phyloP scores from a whole-genome alignment of 176 grass and related monocot genomes.

The Aegilops longissima region DNA sequence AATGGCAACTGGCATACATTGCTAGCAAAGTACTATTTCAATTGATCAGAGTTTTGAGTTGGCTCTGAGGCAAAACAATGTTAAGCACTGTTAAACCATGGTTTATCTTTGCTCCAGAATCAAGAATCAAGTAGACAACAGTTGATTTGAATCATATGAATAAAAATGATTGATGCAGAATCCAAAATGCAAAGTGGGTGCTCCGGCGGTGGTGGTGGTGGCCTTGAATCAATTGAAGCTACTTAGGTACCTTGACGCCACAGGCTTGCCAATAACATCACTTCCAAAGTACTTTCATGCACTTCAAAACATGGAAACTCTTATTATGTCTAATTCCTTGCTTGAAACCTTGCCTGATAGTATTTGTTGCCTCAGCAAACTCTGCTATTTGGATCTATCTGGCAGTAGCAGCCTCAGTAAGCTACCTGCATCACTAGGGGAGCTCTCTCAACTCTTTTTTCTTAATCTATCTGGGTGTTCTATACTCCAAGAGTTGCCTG shows the following conservation, averaged over 20 bases:
- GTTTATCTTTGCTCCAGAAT: too few relatives aligned
- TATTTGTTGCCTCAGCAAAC: conserved; percentile 23
- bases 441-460: neutral
- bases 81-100: too few relatives aligned
- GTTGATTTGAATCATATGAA: too few relatives aligned
- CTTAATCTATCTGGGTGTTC: neutral
- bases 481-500: neutral
- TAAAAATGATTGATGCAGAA: too few relatives aligned
- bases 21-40: too few relatives aligned
- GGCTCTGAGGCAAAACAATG: too few relatives aligned
- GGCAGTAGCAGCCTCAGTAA: neutral
- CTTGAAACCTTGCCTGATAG: conserved; percentile 36
- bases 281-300: neutral
- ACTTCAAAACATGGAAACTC: conserved; percentile 31
- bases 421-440: neutral
- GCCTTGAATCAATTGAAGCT: conserved; percentile 23
- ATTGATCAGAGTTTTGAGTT: too few relatives aligned
- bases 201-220: too few relatives aligned
- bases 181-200: too few relatives aligned
- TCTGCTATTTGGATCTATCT: conserved; percentile 40
- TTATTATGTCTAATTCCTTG: conserved; percentile 41
- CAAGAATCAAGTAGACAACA: too few relatives aligned
- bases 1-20: too few relatives aligned
- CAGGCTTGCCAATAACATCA: conserved; percentile 14
- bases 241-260: conserved; percentile 39